Evolutionary conservation across 331 rosid genomes (phyloP).

Genomic region (Rosa hybrid): DNA sequence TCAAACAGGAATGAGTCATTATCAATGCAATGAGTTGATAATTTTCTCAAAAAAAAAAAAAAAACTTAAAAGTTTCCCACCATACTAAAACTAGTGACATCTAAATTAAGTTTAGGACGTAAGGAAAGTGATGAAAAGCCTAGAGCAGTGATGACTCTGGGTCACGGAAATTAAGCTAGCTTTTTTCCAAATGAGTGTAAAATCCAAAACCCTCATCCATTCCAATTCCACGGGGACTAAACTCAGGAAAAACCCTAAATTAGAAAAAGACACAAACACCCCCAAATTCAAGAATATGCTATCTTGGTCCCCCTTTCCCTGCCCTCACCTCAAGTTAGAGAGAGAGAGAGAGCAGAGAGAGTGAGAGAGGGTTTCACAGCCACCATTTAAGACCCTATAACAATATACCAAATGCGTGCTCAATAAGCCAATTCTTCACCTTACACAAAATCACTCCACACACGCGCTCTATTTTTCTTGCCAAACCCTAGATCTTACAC

Average conservation of each 20-base stretch:
- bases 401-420: slow-evolving; percentile 47
- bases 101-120: not conserved
- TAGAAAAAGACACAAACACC: slow-evolving; percentile 1
- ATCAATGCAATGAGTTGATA: no score
- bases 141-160: not conserved
- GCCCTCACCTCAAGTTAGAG: not conserved
- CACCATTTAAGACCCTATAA: slow-evolving; percentile 54
- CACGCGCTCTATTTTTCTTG: slow-evolving; percentile 7
- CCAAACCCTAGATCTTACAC: slow-evolving; percentile 59
- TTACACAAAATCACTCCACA: slow-evolving; percentile 21
- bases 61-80: not conserved
- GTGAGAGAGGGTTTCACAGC: slow-evolving; percentile 20
- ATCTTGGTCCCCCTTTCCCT: slow-evolving; percentile 25
- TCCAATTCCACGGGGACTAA: not conserved
- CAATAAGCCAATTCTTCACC: slow-evolving; percentile 43
- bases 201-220: not conserved
- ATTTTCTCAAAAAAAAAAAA: no score
- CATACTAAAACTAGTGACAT: not conserved
- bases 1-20: no score
- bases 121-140: not conserved
- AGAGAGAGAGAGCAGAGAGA: slow-evolving; percentile 1
- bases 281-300: slow-evolving; percentile 26
- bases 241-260: not conserved
- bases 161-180: not conserved
- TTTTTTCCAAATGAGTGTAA: not conserved